These are phyloP conservation scores for Ophiostoma ips DNA, from an alignment of 2,329 filamentous ascomycete genomes.

Conservation along the genomic window DNA sequence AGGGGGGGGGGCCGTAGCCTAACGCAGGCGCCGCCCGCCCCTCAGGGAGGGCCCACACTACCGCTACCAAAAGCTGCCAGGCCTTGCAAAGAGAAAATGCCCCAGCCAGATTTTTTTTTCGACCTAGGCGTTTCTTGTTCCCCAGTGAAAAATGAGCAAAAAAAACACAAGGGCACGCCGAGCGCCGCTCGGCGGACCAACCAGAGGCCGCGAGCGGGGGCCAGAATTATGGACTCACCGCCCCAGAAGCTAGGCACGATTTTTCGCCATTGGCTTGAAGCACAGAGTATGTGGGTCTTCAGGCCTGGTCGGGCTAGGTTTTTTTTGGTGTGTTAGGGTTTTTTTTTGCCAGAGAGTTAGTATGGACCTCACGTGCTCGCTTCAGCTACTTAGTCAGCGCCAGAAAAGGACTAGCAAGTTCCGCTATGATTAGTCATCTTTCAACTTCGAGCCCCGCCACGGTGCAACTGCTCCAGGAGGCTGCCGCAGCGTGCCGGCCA, in stretches of 20 bases:
- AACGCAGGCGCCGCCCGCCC: too few species aligned
- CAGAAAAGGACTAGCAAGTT: background rate
- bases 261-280: background rate
- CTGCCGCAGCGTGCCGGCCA: background rate
- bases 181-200: background rate
- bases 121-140: background rate
- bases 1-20: background rate
- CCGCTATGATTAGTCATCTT: background rate
- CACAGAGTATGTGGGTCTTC: background rate
- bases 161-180: background rate
- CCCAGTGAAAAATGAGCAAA: conserved; percentile 1
- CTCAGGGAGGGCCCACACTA: background rate
- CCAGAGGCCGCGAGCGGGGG: conserved; percentile 1
- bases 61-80: background rate
- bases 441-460: background rate
- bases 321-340: conserved; percentile 2
- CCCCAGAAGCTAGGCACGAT: background rate
- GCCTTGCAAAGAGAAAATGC: background rate
- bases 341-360: background rate
- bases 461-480: background rate
- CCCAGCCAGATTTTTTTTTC: conserved; percentile 8
- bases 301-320: background rate
- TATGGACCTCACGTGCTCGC: background rate
- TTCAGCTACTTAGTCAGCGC: background rate
- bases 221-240: conserved; percentile 1